Conservation (phyloP, 148 eudicot species). For the Oxyria digyna region DNA sequence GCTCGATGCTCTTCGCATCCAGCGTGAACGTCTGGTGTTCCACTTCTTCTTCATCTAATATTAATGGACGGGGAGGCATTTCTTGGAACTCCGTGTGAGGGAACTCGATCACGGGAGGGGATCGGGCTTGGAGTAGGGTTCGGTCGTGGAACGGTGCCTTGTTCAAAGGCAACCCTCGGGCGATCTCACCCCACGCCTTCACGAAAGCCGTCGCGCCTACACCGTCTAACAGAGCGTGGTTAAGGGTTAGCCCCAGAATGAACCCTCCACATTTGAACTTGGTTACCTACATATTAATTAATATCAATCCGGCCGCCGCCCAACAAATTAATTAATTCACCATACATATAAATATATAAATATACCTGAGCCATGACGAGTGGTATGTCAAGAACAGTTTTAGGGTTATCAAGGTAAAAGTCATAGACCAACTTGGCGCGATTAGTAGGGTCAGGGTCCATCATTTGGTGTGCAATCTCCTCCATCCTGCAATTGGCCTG, state of each 20-base stretch:
- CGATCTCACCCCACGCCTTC: conserved; percentile 46
- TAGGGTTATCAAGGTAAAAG: conserved; percentile 23
- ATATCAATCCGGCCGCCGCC: neutral
- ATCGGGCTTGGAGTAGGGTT: conserved; percentile 24
- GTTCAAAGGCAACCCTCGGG: conserved; percentile 29
- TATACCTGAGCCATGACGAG: conserved; percentile 26
- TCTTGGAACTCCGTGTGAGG: conserved; percentile 31
- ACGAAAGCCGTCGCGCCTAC: conserved; percentile 39
- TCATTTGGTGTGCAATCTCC: conserved; percentile 26
- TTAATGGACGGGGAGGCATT: neutral
- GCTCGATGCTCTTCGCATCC: conserved; percentile 19
- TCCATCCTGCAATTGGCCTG: conserved; percentile 31
- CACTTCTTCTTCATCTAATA: neutral
- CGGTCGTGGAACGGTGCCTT: conserved; percentile 35
- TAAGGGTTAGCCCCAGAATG: conserved; percentile 32
- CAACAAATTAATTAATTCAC: neutral
- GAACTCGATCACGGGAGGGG: conserved; percentile 36
- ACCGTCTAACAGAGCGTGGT: conserved; percentile 44
- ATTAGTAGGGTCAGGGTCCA: conserved; percentile 28
- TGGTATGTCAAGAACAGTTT: conserved; percentile 32
- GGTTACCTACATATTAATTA: conserved; percentile 25
- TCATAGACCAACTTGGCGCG: conserved; percentile 38
- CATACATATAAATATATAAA: too few relatives aligned
- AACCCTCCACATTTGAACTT: conserved; percentile 54
- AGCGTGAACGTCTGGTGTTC: conserved; percentile 24